A percentile compares a stretch with the other conserved stretches of the same genome.
Conservation (phyloP, 1,284 basidiomycete species). For the Malassezia caprae region DNA sequence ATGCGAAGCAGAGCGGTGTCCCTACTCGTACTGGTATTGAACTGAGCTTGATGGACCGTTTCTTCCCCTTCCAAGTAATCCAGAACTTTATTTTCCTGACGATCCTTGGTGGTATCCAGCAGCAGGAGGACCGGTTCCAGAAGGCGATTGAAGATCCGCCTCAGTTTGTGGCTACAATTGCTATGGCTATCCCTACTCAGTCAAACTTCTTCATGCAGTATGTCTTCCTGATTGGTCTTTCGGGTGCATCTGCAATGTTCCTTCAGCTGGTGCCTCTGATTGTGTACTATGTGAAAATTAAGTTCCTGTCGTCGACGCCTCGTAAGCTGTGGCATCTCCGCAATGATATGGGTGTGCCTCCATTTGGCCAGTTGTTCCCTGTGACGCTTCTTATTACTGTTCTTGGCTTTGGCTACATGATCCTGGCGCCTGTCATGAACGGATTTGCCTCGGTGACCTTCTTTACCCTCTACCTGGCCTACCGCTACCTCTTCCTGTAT, state of each 20-base stretch:
- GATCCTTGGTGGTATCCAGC: slow-evolving; percentile 31
- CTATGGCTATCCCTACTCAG: slow-evolving; percentile 64
- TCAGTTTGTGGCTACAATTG: slow-evolving; percentile 33
- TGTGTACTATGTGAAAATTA: slow-evolving; percentile 74
- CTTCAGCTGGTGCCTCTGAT: slow-evolving; percentile 65
- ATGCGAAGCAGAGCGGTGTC: slow-evolving; percentile 69
- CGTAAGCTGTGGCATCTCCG: slow-evolving; percentile 69
- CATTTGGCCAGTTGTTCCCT: slow-evolving; percentile 67
- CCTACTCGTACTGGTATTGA: slow-evolving; percentile 72
- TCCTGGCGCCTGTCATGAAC: slow-evolving; percentile 88
- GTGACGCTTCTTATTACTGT: slow-evolving; percentile 36
- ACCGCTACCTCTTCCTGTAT: slow-evolving; percentile 55
- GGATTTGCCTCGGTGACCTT: slow-evolving; percentile 76
- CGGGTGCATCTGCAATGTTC: slow-evolving; percentile 62
- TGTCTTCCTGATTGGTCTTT: slow-evolving; percentile 49
- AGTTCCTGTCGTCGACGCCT: slow-evolving; percentile 80
- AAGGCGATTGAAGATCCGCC: slow-evolving; percentile 17
- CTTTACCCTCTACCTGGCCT: slow-evolving; percentile 62
- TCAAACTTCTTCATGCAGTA: slow-evolving; percentile 91
- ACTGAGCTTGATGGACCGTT: slow-evolving; percentile 78
- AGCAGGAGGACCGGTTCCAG: slow-evolving; percentile 28
- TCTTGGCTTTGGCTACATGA: slow-evolving; percentile 57
- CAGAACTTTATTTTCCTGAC: slow-evolving; percentile 47
- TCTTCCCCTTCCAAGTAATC: slow-evolving; percentile 70
- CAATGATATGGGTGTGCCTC: slow-evolving; percentile 58